Evolutionary conservation across 805 yeast genomes (phyloP).

Genomic region (Scheffersomyces lignosus): DNA sequence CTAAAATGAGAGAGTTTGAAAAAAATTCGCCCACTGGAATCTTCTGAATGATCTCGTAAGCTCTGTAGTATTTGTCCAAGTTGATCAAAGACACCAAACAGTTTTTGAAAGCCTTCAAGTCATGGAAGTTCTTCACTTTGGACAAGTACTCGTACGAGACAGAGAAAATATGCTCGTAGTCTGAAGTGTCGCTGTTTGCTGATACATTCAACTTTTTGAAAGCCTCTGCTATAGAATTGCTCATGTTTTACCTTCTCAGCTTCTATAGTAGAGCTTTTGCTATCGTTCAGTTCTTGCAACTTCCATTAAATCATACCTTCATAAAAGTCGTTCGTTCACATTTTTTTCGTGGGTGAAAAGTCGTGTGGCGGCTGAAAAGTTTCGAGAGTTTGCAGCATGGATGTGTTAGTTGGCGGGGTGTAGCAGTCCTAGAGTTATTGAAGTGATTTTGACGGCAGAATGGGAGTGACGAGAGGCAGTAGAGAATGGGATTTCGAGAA

Average conservation of each 20-base stretch:
- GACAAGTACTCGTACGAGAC: constrained; percentile 43
- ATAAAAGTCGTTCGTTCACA: background rate
- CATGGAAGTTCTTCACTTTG: constrained; percentile 36
- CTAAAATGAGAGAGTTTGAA: constrained; percentile 41
- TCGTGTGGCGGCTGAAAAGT: too few relatives aligned
- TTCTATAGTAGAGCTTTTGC: too few relatives aligned
- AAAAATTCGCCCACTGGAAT: constrained; percentile 33
- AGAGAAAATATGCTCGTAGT: constrained; percentile 37
- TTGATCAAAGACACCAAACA: constrained; percentile 61
- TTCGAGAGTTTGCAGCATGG: too few relatives aligned
- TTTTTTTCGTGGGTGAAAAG: background rate
- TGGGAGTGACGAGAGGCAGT: too few relatives aligned
- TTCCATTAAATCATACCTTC: too few relatives aligned
- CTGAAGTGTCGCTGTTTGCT: constrained; percentile 21
- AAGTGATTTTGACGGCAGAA: too few relatives aligned
- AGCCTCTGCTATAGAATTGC: constrained; percentile 40
- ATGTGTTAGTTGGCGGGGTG: too few relatives aligned
- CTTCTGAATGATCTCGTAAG: constrained; percentile 42
- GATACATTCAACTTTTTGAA: constrained; percentile 40
- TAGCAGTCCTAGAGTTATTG: too few relatives aligned
- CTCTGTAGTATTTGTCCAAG: constrained; percentile 54
- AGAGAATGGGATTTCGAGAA: too few relatives aligned
- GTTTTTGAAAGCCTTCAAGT: constrained; percentile 35
- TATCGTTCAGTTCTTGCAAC: too few relatives aligned
- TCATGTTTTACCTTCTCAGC: constrained; percentile 31